A percentile compares a stretch with the other conserved stretches of the same genome.
phyloP scores from a whole-genome alignment of 2,329 filamentous ascomycete species.

The Diaporthe capsici region DNA sequence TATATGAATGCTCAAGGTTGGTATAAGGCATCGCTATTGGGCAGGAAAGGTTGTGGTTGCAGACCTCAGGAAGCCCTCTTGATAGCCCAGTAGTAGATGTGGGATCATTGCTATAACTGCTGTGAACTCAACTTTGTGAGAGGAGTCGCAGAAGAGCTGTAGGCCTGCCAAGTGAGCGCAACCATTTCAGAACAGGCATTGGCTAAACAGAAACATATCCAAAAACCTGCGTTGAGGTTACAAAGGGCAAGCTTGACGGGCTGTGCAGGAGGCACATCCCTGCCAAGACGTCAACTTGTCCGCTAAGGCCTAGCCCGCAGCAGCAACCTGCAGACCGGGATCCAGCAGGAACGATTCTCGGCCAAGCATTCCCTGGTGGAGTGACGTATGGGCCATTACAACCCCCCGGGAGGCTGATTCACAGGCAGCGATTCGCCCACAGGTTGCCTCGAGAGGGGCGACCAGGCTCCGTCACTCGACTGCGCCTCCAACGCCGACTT shows the following conservation, averaged over 20 bases:
- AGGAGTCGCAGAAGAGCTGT: neutral
- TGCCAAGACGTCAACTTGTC: constrained; percentile 18
- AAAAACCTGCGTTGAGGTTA: neutral
- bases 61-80: neutral
- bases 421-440: constrained; percentile 21
- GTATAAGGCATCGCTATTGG: neutral
- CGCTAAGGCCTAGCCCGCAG: constrained; percentile 3
- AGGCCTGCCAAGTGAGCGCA: neutral
- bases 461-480: neutral
- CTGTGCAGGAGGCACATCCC: constrained; percentile 8
- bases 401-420: neutral
- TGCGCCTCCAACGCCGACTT: constrained; percentile 14
- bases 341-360: neutral
- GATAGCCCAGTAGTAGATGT: neutral
- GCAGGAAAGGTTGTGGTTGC: neutral
- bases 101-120: neutral
- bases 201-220: neutral
- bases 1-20: neutral
- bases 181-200: too few species aligned
- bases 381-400: constrained; percentile 19
- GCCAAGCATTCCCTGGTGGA: constrained; percentile 6
- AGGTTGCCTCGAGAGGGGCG: constrained; percentile 18
- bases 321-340: constrained; percentile 11
- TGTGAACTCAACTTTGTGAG: neutral
- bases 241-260: neutral